These are phyloP conservation scores for Camellia lanceoleosa DNA, from an alignment of 148 eudicot species.

Conservation along the genomic window DNA sequence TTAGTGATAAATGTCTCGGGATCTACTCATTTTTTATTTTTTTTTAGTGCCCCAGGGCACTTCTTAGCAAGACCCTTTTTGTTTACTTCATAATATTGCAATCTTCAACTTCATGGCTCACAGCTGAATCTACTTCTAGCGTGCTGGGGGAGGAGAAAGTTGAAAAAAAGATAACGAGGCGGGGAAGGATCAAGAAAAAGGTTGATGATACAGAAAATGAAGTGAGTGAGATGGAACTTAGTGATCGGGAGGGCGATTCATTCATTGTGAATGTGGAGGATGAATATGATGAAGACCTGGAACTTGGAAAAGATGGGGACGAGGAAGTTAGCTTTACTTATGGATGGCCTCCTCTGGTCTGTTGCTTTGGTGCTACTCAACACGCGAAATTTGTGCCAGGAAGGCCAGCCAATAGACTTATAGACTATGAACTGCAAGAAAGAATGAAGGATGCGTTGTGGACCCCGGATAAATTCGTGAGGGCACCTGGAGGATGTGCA, in stretches of 20 bases:
- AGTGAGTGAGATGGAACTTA: constrained; percentile 42
- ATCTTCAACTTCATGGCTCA: constrained; percentile 4
- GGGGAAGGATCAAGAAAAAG: constrained; percentile 59
- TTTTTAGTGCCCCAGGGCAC: too few relatives aligned
- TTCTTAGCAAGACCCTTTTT: too few relatives aligned
- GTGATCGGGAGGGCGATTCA: constrained; percentile 39
- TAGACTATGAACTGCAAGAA: constrained; percentile 73
- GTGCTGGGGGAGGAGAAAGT: constrained; percentile 37
- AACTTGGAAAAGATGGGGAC: constrained; percentile 42
- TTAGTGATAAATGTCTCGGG: too few relatives aligned
- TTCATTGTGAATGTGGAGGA: constrained; percentile 34
- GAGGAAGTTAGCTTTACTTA: constrained; percentile 68
- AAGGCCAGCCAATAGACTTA: constrained; percentile 72
- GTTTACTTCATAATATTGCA: not conserved
- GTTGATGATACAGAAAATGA: constrained; percentile 27
- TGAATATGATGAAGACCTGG: constrained; percentile 46
- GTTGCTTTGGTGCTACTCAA: constrained; percentile 88
- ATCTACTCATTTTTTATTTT: too few relatives aligned
- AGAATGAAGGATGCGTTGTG: constrained; percentile 64
- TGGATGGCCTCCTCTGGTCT: constrained; percentile 84
- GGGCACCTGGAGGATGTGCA: constrained; percentile 91
- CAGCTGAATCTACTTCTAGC: constrained; percentile 46
- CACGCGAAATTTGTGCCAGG: constrained; percentile 85
- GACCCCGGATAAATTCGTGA: constrained; percentile 69
- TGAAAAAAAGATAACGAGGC: constrained; percentile 44